Percentiles rank a stretch among this genome's conserved stretches.
Conservation (phyloP, 2,329 filamentous ascomycete species). For the Escovopsis sp. region DNA sequence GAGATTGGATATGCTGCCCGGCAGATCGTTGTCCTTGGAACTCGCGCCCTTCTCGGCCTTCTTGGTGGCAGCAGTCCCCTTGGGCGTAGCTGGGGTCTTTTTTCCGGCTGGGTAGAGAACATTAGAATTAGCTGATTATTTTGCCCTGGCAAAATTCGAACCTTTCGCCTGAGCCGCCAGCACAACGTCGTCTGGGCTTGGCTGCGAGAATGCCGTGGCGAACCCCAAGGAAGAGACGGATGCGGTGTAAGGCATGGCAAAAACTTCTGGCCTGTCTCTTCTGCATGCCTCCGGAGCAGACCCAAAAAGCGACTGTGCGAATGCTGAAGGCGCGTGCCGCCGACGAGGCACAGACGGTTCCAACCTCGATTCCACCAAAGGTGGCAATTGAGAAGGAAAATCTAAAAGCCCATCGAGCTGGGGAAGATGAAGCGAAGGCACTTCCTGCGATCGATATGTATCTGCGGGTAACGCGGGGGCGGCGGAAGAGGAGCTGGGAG, state of each 20-base stretch:
- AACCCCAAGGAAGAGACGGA: constrained; percentile 27
- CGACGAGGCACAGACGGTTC: not conserved
- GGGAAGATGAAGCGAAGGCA: no score
- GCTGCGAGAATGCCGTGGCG: constrained; percentile 57
- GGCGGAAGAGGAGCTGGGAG: no score
- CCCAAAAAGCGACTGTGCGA: constrained; percentile 38
- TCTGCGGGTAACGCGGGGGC: no score
- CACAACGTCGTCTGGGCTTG: constrained; percentile 85
- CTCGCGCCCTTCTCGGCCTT: constrained; percentile 24
- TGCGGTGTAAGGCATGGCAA: constrained; percentile 33
- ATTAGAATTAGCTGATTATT: constrained; percentile 38
- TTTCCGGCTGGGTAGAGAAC: constrained; percentile 33
- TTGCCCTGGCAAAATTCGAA: constrained; percentile 45
- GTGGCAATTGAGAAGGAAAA: not conserved
- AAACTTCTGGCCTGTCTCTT: constrained; percentile 17
- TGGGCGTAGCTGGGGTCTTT: constrained; percentile 25
- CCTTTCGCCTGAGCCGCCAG: constrained; percentile 78
- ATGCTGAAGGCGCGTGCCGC: constrained; percentile 32
- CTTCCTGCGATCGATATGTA: no score
- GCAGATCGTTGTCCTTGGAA: constrained; percentile 11
- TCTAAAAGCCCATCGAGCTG: no score
- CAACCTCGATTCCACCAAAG: not conserved
- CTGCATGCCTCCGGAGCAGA: constrained; percentile 18
- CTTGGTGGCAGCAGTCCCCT: constrained; percentile 14
- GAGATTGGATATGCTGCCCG: constrained; percentile 17